These are phyloP conservation scores for Acanthochlamys bracteata DNA, from an alignment of 106 monocot genomes.

Conservation along the genomic window DNA sequence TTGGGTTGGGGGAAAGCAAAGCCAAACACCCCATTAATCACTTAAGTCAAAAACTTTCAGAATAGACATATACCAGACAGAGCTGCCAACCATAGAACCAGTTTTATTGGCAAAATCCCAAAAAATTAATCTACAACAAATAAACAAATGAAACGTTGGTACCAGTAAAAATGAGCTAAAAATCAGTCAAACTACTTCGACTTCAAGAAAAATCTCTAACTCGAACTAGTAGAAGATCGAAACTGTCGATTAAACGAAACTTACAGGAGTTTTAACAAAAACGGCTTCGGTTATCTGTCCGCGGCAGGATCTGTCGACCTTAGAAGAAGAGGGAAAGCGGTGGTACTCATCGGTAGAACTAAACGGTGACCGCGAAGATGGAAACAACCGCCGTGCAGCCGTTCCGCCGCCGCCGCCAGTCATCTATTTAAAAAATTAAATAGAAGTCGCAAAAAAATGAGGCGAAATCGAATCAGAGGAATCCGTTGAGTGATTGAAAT, in stretches of 20 bases:
- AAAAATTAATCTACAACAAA: no score
- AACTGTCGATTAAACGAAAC: conserved; percentile 9
- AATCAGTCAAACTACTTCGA: no score
- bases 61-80: no score
- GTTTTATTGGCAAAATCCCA: no score
- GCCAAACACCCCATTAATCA: no score
- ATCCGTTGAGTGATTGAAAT: not conserved
- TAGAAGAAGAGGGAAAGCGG: conserved; percentile 22
- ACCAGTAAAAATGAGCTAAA: no score
- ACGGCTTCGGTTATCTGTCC: conserved; percentile 33
- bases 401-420: not conserved
- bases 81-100: no score
- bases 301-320: conserved; percentile 6
- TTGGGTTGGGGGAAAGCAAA: no score
- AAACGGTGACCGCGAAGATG: conserved; percentile 45
- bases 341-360: conserved; percentile 58
- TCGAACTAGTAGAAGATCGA: no score
- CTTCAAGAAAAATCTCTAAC: no score
- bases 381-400: conserved; percentile 23
- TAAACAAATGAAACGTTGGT: no score
- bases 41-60: no score
- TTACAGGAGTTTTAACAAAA: conserved; percentile 62
- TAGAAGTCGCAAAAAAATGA: not conserved
- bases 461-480: not conserved
- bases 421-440: not conserved